Evolutionary conservation across 2,329 filamentous ascomycete genomes (phyloP), one percentile per base, ranked within the genome.

Genomic region (Claviceps sp.): DNA sequence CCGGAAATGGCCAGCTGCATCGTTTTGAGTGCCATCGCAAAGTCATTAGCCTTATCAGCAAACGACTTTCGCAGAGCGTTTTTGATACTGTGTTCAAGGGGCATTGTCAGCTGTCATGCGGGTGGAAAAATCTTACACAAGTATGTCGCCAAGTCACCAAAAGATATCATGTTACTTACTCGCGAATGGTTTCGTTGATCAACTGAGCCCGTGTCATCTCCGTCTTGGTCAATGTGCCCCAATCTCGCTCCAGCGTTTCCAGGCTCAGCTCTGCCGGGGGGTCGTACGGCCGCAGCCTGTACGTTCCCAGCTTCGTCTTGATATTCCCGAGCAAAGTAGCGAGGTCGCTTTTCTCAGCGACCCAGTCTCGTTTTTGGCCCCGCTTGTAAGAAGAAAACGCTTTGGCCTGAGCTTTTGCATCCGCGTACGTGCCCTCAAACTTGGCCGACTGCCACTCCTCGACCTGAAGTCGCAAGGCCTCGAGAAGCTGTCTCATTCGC

Each of bases 41-140:
- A 96, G 68, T 97, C 91, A 63, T 98, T 98, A 55, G 93, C 93
- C 71, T 96, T 97, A 71, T 97, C 90, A 16, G 93, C 93, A 66
- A 98, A 98, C 1, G 86, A 88, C 62, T 84, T 88, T 47, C 93
- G 86, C 34, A 98, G 79, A 11, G 83, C 84, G 65, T 98, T 96
- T 68, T 98, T 98, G 76, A 98, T 97, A 66, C 82, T 85, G 54
- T 22, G 17, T 37, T 47, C n/a, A n/a, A 39, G 7, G n/a, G n/a
- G 0, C 13, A 4, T 9, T 45, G 62, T 74, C 58, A 70, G 65
- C 53, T 38, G 22, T 22, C n/a, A 6, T 8, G 22, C 43, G 7
- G 6, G 6, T 6, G 14, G 22, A 22, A 16, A 26, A 44, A 3
- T 9, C 3, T 40, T 1, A 7, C 38, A 7, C 38, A 2, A 17